Conservation (phyloP, 1,284 basidiomycete genomes). For the Leccinum huronense region DNA sequence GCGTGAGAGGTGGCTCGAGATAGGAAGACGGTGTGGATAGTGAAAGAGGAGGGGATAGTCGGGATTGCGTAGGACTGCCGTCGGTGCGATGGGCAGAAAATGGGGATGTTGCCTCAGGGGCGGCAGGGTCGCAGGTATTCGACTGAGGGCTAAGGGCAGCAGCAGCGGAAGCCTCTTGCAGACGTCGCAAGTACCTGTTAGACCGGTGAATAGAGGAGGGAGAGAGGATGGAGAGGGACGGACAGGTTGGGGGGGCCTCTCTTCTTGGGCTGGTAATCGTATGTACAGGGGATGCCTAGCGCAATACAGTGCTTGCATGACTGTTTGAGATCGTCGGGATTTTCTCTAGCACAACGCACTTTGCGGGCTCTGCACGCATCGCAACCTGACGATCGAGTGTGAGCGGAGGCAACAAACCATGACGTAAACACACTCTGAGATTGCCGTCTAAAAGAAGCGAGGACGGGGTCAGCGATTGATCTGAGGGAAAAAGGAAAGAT, state of each 20-base stretch:
- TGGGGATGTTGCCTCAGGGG: slow-evolving; percentile 47
- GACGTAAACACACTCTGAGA: slow-evolving; percentile 60
- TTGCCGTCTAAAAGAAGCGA: slow-evolving; percentile 56
- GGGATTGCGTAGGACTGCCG: slow-evolving; percentile 50
- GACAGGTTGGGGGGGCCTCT: slow-evolving; percentile 86
- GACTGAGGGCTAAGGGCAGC: slow-evolving; percentile 40
- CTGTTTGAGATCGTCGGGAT: slow-evolving; percentile 68
- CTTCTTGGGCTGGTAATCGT: slow-evolving; percentile 90
- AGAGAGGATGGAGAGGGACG: slow-evolving; percentile 30
- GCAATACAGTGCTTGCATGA: slow-evolving; percentile 83
- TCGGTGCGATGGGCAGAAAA: slow-evolving; percentile 41
- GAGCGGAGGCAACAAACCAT: slow-evolving; percentile 13
- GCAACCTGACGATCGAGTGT: slow-evolving; percentile 53
- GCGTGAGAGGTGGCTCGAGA: slow-evolving; percentile 49
- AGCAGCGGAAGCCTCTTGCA: slow-evolving; percentile 75
- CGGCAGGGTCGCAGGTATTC: slow-evolving; percentile 39
- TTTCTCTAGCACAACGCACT: slow-evolving; percentile 76
- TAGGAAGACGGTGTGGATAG: slow-evolving; percentile 49
- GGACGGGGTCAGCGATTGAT: slow-evolving; percentile 22
- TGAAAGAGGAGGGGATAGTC: slow-evolving; percentile 47
- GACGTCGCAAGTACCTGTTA: slow-evolving; percentile 67
- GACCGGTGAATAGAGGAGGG: slow-evolving; percentile 1
- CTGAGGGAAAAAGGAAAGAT: slow-evolving; percentile 23
- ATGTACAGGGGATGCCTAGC: slow-evolving; percentile 81
- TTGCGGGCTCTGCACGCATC: slow-evolving; percentile 83